Base-by-base conservation (phyloP, 1,284 basidiomycete species). In the Pseudozyma sp. region DNA sequence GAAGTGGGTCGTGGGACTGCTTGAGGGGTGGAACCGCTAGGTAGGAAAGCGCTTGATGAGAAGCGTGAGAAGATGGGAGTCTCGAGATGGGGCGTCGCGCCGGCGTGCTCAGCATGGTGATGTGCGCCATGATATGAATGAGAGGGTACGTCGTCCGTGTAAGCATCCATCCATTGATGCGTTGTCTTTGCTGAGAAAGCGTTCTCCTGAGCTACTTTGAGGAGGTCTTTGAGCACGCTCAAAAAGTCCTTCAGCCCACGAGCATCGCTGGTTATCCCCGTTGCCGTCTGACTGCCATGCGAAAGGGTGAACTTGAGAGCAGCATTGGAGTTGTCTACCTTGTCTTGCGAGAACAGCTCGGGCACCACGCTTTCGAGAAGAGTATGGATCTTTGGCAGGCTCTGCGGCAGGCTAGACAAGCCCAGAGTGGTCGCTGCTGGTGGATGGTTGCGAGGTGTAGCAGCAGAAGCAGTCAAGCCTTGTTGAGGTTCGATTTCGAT, bases 51-150 rank as follows among this genome's bases (percentile, higher is more conserved):
- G 44, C 65, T 75, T n/a, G 54, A n/a, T 1, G 66, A 61, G 58
- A 73, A 75, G 19, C 72, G 65, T 16, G 71, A 75, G 42, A 78
- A 78, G 54, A 78, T 50, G 12, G 66, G 66, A 1, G 71, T 58
- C 5, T 70, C 59, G 5, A 65, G 31, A 3, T 50, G 39, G 13
- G 35, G 18, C 7, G 45, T 16, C 3, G 45, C 45, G 21, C 11
- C 12, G 25, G 8, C 31, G 19, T 16, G 35, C 0, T 40, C 18
- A 9, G 16, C 13, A 1, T 40, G 5, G 5, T 38, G 39, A 10
- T 31, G n/a, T 13, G 55, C 18, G 11, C 1, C 10, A 19, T 35
- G 19, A 31, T 52, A 50, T 5, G 40, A 31, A 19, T 59, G 47
- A 11, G 25, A 31, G 25, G n/a, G 19, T 1, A 63, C 13, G 14